Evolutionary conservation across 805 yeast genomes (phyloP), one percentile per base, ranked within the genome.

Genomic region (Candida awuae): DNA sequence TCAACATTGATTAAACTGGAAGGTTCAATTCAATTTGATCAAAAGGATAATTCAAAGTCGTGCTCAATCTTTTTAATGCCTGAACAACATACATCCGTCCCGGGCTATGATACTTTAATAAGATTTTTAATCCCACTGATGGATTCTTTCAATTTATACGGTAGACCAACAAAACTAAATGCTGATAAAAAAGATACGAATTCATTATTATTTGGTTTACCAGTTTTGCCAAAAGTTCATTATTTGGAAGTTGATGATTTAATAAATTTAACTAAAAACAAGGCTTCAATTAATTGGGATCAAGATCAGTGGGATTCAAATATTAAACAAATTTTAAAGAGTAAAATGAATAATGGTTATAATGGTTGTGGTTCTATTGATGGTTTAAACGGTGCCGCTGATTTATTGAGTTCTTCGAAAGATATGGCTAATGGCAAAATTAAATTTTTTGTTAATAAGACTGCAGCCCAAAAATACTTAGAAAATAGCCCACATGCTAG

Each of bases 1-100:
- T 78, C 90, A 38, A 85, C 97, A 2, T 77, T 92, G 73, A 72
- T 90, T 55, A 92, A 92, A 56, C 59, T 90, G 39, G 96, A 88
- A 55, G 97, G 96, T 34, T 67, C 72, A 29, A 84, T 88, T 23
- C 62, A 68, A 39, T 81, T 81, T 47, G 71, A 72, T 39, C 66
- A 67, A 41, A 64, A 67, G 28, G 71, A 69, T 14, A 58, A 62
- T 0, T 70, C 77, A 10, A 71, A 71, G 45, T 77, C 73, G 38
- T 73, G 80, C 15, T 67, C 78, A 4, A 71, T 85, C 36, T 85
- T 84, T 56, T 58, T 85, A 52, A 84, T 86, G 92, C 94, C 95
- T 9, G 83, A 77, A 43, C 66, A 72, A 41, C 94, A 84, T 53
- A 84, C 88, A 6, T 83, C 90, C 8, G 94, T 86, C 15, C 76